Evolutionary conservation across 2,329 filamentous ascomycete species (phyloP), one percentile per base, ranked within the genome.

Genomic region (Aspergillus fumigatiaffinis): DNA sequence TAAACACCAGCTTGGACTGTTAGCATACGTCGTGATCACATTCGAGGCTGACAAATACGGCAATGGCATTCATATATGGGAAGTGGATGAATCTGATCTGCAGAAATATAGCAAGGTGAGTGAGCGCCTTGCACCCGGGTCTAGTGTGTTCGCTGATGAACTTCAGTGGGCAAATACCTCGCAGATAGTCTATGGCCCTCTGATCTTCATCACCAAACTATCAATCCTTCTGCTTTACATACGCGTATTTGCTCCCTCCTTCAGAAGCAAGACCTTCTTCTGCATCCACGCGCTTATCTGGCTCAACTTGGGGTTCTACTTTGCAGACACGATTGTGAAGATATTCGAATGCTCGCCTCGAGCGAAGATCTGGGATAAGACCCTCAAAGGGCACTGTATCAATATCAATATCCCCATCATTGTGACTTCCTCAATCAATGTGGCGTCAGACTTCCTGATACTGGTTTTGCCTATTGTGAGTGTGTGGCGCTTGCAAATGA

Each of bases 181-280:
- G 14, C 63, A 70, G 47, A 65, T 71, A 14, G 42, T 66, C 28
- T 71, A 71, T 48, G 65, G 63, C 4, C 66, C 67, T 17, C 38
- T 68, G 20, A 68, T 71, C 9, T 69, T 65, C 51, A 50, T 69
- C 52, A 66, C 68, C 10, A 71, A 71, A 29, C 25, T 70, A 17
- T 68, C 68, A 2, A 65, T 71, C 21, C 58, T 71, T 4, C 63
- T 70, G 4, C 59, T 68, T 1, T 71, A 68, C 50, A 55, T 66
- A 20, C 63, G 65, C 1, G 56, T 69, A 10, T 71, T 71, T 52
- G 60, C 62, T 4, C 63, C 66, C 10, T 50, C 57, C 20, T 29
- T 52, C 29, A 59, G 50, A 25, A 61, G 59, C 48, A 59, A 48
- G 42, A 68, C 63, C 3, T 64, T 56, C 29, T 48, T 63, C 25